A percentile compares a stretch with the other conserved stretches of the same genome.
Evolutionary conservation across 768 basidiomycete genomes (phyloP).

Genomic region (Russula abietina): DNA sequence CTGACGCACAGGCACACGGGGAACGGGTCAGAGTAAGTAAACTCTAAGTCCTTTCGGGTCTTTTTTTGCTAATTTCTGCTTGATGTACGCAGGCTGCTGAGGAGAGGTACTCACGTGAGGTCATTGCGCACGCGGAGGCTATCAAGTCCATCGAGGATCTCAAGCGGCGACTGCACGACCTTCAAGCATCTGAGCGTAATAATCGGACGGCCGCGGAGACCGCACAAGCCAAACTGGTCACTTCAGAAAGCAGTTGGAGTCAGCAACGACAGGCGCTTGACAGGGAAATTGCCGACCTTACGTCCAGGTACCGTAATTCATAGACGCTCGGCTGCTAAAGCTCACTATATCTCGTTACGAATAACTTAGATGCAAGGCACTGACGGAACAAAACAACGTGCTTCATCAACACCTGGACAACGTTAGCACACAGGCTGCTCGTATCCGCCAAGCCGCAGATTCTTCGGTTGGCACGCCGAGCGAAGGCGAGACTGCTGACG

Average conservation of each 20-base stretch:
- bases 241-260: slow-evolving; percentile 75
- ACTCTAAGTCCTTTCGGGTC: neutral
- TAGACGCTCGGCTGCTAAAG: neutral
- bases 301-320: slow-evolving; percentile 46
- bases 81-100: slow-evolving; percentile 52
- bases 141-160: slow-evolving; percentile 65
- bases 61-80: slow-evolving; percentile 1
- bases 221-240: slow-evolving; percentile 61
- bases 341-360: neutral
- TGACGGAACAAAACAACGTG: slow-evolving; percentile 66
- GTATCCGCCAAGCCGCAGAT: slow-evolving; percentile 68
- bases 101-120: slow-evolving; percentile 72
- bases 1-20: slow-evolving; percentile 59
- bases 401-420: slow-evolving; percentile 82
- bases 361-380: slow-evolving; percentile 55
- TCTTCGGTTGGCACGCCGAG: slow-evolving; percentile 36
- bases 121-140: slow-evolving; percentile 80
- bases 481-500: slow-evolving; percentile 44
- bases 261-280: slow-evolving; percentile 72
- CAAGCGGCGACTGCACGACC: slow-evolving; percentile 52
- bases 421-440: slow-evolving; percentile 73
- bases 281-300: slow-evolving; percentile 70
- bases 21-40: slow-evolving; percentile 57
- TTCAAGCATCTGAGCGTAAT: slow-evolving; percentile 52
- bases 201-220: slow-evolving; percentile 60